A percentile compares a stretch with the other conserved stretches of the same genome.
phyloP scores from a whole-genome alignment of 768 basidiomycete species.

The Chalciporus sphaerocephalus region DNA sequence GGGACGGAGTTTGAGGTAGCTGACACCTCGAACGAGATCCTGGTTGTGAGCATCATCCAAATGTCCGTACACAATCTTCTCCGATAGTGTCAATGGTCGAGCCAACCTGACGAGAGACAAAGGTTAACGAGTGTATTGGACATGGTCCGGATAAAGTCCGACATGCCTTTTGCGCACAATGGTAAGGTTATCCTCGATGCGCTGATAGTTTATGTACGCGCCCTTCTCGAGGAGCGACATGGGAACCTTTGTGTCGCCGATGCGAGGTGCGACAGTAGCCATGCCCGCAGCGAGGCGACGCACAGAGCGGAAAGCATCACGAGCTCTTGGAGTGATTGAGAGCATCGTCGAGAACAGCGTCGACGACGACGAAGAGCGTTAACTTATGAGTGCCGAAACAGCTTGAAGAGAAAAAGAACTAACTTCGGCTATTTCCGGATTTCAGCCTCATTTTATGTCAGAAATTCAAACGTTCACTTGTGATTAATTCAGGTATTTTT shows the following conservation, averaged over 20 bases:
- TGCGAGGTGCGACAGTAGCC: slow-evolving; percentile 76
- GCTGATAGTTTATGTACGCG: slow-evolving; percentile 89
- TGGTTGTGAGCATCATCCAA: slow-evolving; percentile 90
- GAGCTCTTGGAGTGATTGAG: slow-evolving; percentile 51
- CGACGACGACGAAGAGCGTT: slow-evolving; percentile 14
- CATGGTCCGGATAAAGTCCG: not conserved
- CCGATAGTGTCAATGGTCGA: slow-evolving; percentile 88
- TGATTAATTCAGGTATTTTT: too few species aligned
- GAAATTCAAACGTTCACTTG: too few species aligned
- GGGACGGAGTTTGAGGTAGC: slow-evolving; percentile 96
- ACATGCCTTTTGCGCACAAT: slow-evolving; percentile 77
- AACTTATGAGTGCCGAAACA: slow-evolving; percentile 15
- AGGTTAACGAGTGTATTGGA: not conserved
- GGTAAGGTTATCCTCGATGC: slow-evolving; percentile 95
- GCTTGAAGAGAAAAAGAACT: slow-evolving; percentile 14
- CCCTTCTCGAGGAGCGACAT: slow-evolving; percentile 84
- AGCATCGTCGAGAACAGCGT: slow-evolving; percentile 52
- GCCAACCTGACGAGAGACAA: slow-evolving; percentile 53
- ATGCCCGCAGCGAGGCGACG: slow-evolving; percentile 61
- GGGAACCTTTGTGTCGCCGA: slow-evolving; percentile 85
- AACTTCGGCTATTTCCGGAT: slow-evolving; percentile 25
- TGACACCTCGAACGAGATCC: slow-evolving; percentile 85
- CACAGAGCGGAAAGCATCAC: slow-evolving; percentile 48
- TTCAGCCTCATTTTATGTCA: slow-evolving; percentile 18
- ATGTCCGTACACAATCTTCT: slow-evolving; percentile 98